Evolutionary conservation across 2,329 filamentous ascomycete species (phyloP), one percentile per base, ranked within the genome.

Genomic region (Trichoderma pleuroti): DNA sequence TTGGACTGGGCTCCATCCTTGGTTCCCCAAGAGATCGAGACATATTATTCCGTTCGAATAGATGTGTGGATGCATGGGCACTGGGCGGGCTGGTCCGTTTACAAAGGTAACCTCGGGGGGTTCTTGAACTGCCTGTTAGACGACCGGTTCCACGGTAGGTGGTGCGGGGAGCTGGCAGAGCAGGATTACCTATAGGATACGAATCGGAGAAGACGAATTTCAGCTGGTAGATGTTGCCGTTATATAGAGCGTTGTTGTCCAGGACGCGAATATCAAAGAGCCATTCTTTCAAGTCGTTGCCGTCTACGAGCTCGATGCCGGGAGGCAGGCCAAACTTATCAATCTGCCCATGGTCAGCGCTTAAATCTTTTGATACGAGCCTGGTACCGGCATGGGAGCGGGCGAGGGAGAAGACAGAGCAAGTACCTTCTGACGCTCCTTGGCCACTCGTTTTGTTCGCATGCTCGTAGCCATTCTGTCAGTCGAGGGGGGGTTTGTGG

Each of bases 21-120:
- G 91, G 11, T 88, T 85, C 66, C 93, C 93, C 10, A 99, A 89
- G 1, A 99, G 88, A 76, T 99, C 96, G 62, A 99, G 91, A 78
- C 96, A 99, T 79, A 99, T 99, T 80, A 98, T 97, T 76, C 96
- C 96, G 81, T 99, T 99, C 76, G 92, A 96, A 84, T 99, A 99
- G 81, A 99, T 93, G 83, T 99, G 96, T 4, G 96, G 96, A 78
- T 99, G 96, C 80, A 97, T 94, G 1, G 96, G 96, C 76, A 99
- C 94, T 46, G 87, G 86, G 57, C 89, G 87, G 75, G 87, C 84
- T 39, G 88, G 80, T 67, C 88, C 83, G 76, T 90, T 85, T 69
- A 93, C 86, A 78, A 99, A 99, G 70, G 92, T 92, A 74, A 98
- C 96, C 85, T 99, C 96, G 28, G 96, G 96, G 0, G 96, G 92